Base-by-base conservation (phyloP, 2,329 filamentous ascomycete species). In the Tolypocladium capitatum region DNA sequence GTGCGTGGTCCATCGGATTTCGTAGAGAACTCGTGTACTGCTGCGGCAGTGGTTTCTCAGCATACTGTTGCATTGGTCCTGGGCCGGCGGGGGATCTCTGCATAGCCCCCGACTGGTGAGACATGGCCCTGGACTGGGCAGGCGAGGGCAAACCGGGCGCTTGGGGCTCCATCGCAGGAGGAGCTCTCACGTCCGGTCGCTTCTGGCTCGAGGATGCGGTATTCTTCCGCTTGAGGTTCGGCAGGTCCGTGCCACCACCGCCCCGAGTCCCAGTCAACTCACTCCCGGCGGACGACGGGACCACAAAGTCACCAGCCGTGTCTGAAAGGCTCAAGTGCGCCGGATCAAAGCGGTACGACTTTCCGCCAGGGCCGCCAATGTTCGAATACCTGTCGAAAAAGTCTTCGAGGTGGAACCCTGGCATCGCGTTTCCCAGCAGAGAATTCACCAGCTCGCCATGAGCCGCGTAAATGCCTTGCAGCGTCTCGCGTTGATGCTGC, bases 341-440 rank as follows among this genome's bases (percentile, higher is more conserved):
- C 2, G 84, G 79, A 56, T 92, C 86, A 47, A 92, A 86, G 5
- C 65, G 69, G 53, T 73, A 76, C 0, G 74, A 70, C 48, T 80
- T 73, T 1, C 81, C 83, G 0, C 79, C 80, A 20, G 69, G 68
- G 0, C 74, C 72, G 1, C 71, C 70, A 41, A 80, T 71, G 49
- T 74, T 76, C 0, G 69, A 66, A 50, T 94, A 94, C 28, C 88
- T 75, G 56, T 92, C 86, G 56, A 92, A 90, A 63, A 94, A 94
- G 59, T 92, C 86, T 53, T 92, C 87, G 14, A 90, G 75, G 51
- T 92, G 86, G 58, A 92, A 91, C 1, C 86, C 84, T 0, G 86
- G 83, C 74, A 86, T 82, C 8, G 59, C 54, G 52, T 78, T 86
- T 47, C 74, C 80, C 1, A 78, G 74, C 20, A 88, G 63, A 4